Conservation (phyloP, 805 yeast species). For the Torulaspora indica region DNA sequence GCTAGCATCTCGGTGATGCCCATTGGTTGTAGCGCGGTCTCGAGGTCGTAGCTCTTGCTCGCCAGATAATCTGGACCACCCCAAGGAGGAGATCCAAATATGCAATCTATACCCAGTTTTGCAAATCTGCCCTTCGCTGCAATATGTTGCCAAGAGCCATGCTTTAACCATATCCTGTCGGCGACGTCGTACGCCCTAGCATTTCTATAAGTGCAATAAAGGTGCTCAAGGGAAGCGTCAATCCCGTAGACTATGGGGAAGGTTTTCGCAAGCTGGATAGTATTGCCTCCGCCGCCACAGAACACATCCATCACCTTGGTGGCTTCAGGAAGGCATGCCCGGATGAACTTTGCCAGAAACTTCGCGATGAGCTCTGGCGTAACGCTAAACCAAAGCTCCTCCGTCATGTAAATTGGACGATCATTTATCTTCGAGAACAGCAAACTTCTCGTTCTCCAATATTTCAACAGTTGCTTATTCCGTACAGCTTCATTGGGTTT, state of each 20-base stretch:
- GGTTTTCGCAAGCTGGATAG: slow-evolving; percentile 63
- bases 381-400: slow-evolving; percentile 80
- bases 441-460: slow-evolving; percentile 57
- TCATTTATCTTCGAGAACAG: slow-evolving; percentile 62
- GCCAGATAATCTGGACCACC: slow-evolving; percentile 65
- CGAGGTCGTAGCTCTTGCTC: slow-evolving; percentile 44
- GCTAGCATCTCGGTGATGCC: slow-evolving; percentile 42
- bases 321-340: slow-evolving; percentile 48
- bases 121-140: slow-evolving; percentile 19
- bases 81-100: slow-evolving; percentile 85
- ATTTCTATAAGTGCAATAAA: slow-evolving; percentile 64
- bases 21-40: slow-evolving; percentile 44
- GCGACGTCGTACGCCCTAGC: slow-evolving; percentile 56
- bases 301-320: slow-evolving; percentile 58
- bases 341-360: slow-evolving; percentile 51
- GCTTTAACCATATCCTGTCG: slow-evolving; percentile 45
- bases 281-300: slow-evolving; percentile 86
- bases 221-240: slow-evolving; percentile 55
- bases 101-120: slow-evolving; percentile 35
- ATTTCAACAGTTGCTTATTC: slow-evolving; percentile 37
- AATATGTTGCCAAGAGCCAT: slow-evolving; percentile 44
- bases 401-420: slow-evolving; percentile 57
- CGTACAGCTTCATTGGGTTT: slow-evolving; percentile 16
- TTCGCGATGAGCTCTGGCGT: slow-evolving; percentile 76
- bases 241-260: slow-evolving; percentile 58